These are phyloP conservation scores for Monosporascus sp. DNA, from an alignment of 2,329 filamentous ascomycete genomes.

Conservation along the genomic window DNA sequence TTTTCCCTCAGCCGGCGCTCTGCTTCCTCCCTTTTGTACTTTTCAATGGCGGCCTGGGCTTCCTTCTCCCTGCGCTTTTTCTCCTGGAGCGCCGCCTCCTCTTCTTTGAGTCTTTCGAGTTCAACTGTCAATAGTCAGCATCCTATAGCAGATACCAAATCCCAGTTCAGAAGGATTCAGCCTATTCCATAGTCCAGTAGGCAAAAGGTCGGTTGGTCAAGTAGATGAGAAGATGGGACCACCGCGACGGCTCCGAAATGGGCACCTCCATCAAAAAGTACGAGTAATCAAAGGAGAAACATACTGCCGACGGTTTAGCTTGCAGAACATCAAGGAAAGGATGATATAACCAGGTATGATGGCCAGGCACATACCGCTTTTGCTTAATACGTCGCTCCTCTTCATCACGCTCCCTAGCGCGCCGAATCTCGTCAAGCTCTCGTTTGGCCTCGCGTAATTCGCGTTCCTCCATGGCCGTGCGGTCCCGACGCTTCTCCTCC, in stretches of 20 bases:
- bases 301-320: neutral
- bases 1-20: conserved; percentile 42
- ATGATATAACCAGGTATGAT: neutral
- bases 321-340: neutral
- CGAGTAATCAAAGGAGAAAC: neutral
- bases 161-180: neutral
- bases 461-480: conserved; percentile 35
- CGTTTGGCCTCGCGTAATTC: conserved; percentile 27
- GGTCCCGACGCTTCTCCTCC: conserved; percentile 34
- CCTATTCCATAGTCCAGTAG: neutral
- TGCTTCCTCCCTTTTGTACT: conserved; percentile 44
- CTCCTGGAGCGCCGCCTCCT: conserved; percentile 39
- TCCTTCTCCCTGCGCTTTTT: conserved; percentile 39
- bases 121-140: conserved; percentile 27
- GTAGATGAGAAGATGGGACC: too few species aligned
- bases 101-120: conserved; percentile 40
- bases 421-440: conserved; percentile 28
- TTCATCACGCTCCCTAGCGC: conserved; percentile 41
- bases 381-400: conserved; percentile 47
- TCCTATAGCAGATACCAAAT: neutral
- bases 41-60: conserved; percentile 45
- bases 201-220: neutral
- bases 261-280: too few species aligned
- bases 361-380: conserved; percentile 23
- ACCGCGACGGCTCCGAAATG: too few species aligned